Base-by-base conservation (phyloP, 116 monocot genomes). In the Thalassia testudinum region DNA sequence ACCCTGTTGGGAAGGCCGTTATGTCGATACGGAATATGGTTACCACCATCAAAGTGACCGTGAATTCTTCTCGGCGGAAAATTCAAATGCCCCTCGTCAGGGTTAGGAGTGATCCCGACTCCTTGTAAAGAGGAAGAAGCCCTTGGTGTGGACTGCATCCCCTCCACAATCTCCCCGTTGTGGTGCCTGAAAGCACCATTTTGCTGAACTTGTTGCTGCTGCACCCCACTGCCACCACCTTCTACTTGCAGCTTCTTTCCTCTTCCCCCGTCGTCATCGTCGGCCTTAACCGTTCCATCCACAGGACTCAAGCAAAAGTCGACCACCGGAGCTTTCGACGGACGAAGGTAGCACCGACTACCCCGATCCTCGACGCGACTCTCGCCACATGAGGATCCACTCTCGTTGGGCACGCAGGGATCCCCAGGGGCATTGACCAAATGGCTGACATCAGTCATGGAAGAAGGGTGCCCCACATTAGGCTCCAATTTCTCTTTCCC, bases 51-150 rank as follows among this genome's bases (percentile, higher is more conserved):
- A 34, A 22, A 18, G 12, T 14, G n/a, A 12, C 23, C 17, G 21
- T 37, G 11, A 0, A 24, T 28, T 42, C 57, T 59, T 34, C 22
- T 54, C 30, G 56, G 38, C 58, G 65, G 69, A 26, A 59, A 68
- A 27, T 75, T 70, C 22, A 73, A 82, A 16, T 73, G 62, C 26
- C 82, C 79, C 62, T 69, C 71, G 43, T 70, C 71, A 42, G 73
- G 72, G 54, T 60, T 65, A 50, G 62, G 55, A 65, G 60, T 45
- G 24, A 62, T 44, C 21, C 56, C 25, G 21, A 42, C 26, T 5
- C 54, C 52, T 37, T 59, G 58, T 0, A 26, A 29, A 0, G 54
- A 47, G 0, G 37, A 29, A 0, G 54, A 47, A 16, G 47, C 48
- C 40, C 68, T 51, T 18, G 53, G 21, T 1, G 24, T 40, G 57